Percentiles rank a stretch among this genome's conserved stretches.
These are phyloP conservation scores for Talaromyces atroroseus DNA, from an alignment of 2,329 filamentous ascomycete species.

Conservation along the genomic window DNA sequence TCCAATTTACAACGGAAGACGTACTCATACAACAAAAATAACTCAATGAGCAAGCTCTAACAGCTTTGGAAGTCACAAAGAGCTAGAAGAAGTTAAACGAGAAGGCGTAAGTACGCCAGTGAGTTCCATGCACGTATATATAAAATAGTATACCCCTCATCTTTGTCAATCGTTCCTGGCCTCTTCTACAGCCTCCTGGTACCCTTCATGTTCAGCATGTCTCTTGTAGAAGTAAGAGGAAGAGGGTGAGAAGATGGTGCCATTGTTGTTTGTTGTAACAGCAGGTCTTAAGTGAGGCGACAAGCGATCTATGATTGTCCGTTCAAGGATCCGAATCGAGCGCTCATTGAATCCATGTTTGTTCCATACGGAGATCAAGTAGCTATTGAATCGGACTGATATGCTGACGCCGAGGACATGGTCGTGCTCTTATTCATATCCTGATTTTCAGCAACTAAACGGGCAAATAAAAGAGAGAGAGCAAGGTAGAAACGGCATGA, in stretches of 20 bases:
- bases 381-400: slow-evolving; percentile 80
- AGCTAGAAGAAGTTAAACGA: background rate
- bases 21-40: background rate
- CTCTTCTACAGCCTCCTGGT: slow-evolving; percentile 47
- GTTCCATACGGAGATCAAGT: slow-evolving; percentile 90
- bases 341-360: slow-evolving; percentile 74
- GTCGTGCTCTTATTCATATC: slow-evolving; percentile 59
- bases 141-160: background rate
- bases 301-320: slow-evolving; percentile 67
- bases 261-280: slow-evolving; percentile 24
- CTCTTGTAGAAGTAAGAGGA: slow-evolving; percentile 68
- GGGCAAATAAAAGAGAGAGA: slow-evolving; percentile 16
- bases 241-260: slow-evolving; percentile 16
- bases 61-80: background rate
- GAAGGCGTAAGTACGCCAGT: too few relatives aligned
- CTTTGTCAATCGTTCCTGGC: background rate
- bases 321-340: slow-evolving; percentile 69
- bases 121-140: background rate
- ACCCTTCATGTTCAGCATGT: slow-evolving; percentile 81
- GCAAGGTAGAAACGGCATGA: background rate
- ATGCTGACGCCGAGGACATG: slow-evolving; percentile 82
- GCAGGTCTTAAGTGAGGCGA: slow-evolving; percentile 68
- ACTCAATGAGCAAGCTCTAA: background rate
- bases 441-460: background rate
- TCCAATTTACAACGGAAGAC: background rate